Evolutionary conservation across 1,284 basidiomycete species (phyloP).

Genomic region (Schizophyllum amplum): DNA sequence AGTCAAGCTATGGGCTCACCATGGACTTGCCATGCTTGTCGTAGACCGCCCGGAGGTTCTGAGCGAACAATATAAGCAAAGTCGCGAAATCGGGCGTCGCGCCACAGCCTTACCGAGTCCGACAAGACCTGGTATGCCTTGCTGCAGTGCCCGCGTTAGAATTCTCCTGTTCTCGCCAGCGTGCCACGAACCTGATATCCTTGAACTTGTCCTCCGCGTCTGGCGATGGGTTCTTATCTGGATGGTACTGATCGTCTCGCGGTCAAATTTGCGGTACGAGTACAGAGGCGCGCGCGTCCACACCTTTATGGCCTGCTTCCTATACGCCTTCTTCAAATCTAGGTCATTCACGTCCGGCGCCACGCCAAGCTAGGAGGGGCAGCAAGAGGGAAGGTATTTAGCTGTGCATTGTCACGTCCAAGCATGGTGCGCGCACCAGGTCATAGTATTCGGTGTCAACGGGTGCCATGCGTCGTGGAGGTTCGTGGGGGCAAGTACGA

Average conservation of each 20-base stretch:
- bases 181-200: slow-evolving; percentile 66
- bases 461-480: slow-evolving; percentile 37
- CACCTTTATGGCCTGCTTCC: slow-evolving; percentile 92
- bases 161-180: neutral
- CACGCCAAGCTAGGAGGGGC: slow-evolving; percentile 32
- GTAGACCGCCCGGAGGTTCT: slow-evolving; percentile 86
- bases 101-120: slow-evolving; percentile 52
- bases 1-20: slow-evolving; percentile 32
- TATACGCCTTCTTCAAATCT: slow-evolving; percentile 91
- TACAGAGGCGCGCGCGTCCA: neutral
- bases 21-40: slow-evolving; percentile 92
- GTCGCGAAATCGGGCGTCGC: slow-evolving; percentile 3
- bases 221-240: slow-evolving; percentile 85
- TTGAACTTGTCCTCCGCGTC: slow-evolving; percentile 93
- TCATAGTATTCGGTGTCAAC: slow-evolving; percentile 65
- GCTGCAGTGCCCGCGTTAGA: slow-evolving; percentile 30
- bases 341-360: slow-evolving; percentile 51
- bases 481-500: neutral
- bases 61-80: slow-evolving; percentile 9
- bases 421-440: slow-evolving; percentile 44
- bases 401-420: no score
- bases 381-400: slow-evolving; percentile 1
- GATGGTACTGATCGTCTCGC: slow-evolving; percentile 63
- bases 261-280: neutral
- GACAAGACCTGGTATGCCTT: slow-evolving; percentile 89